Evolutionary conservation across 805 yeast species (phyloP).

Genomic region (Deakozyma indianensis): DNA sequence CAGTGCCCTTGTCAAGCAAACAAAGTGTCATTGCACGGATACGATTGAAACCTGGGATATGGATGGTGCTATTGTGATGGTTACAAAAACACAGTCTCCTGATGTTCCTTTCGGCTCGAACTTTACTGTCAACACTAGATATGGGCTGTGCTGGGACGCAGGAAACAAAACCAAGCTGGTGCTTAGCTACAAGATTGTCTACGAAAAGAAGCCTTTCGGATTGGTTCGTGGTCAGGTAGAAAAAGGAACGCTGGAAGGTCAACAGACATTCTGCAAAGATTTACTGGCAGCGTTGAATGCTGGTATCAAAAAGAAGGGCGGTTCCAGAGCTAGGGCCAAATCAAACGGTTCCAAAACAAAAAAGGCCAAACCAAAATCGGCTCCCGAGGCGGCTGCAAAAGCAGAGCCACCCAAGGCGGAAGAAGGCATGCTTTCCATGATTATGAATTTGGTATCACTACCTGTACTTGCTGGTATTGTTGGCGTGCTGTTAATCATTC

Average conservation of each 20-base stretch:
- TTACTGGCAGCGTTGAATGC: conserved; percentile 27
- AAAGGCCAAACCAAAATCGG: conserved; percentile 6
- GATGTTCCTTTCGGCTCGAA: conserved; percentile 88
- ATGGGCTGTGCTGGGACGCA: conserved; percentile 60
- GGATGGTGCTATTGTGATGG: conserved; percentile 40
- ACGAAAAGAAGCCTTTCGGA: conserved; percentile 89
- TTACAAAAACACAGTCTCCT: conserved; percentile 63
- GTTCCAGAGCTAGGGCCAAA: conserved; percentile 1
- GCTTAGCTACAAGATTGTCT: conserved; percentile 48
- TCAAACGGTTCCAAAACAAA: conserved; percentile 6
- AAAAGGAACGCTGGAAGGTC: conserved; percentile 72
- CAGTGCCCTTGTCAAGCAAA: conserved; percentile 79
- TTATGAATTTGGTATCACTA: conserved; percentile 4
- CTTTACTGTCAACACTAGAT: conserved; percentile 62
- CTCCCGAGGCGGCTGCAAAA: conserved; percentile 5
- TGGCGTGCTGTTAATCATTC: conserved; percentile 5
- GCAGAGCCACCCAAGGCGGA: conserved; percentile 5
- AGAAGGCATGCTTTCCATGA: conserved; percentile 5
- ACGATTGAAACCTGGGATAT: conserved; percentile 40
- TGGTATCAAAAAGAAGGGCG: conserved; percentile 10
- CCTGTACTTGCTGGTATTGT: conserved; percentile 7
- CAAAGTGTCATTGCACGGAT: conserved; percentile 62
- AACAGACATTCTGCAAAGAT: conserved; percentile 42
- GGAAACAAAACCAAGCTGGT: conserved; percentile 43
- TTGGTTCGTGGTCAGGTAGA: conserved; percentile 78